Evolutionary conservation across 192 early-diverging fungal species (phyloP).

Genomic region (Podila epigama): DNA sequence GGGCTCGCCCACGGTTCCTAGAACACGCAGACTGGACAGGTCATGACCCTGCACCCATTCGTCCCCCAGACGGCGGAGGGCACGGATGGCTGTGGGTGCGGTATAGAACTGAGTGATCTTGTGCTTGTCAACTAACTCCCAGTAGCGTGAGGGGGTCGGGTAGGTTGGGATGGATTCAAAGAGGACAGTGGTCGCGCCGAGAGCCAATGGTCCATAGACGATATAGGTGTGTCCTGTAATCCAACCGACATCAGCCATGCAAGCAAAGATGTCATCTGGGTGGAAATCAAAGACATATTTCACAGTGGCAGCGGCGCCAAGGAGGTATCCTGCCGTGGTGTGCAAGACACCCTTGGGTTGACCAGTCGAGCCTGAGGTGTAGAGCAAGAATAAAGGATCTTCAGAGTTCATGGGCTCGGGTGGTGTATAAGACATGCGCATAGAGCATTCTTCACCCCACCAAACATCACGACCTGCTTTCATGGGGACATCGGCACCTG

Average conservation of each 20-base stretch:
- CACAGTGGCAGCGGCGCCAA: slow-evolving; percentile 82
- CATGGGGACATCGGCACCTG: slow-evolving; percentile 84
- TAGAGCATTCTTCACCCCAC: slow-evolving; percentile 91
- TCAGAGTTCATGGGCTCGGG: slow-evolving; percentile 83
- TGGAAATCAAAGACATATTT: slow-evolving; percentile 98
- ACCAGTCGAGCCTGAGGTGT: slow-evolving; percentile 92
- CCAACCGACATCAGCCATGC: slow-evolving; percentile 96
- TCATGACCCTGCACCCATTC: slow-evolving; percentile 78
- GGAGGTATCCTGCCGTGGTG: slow-evolving; percentile 91
- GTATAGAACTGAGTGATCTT: slow-evolving; percentile 98
- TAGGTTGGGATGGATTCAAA: slow-evolving; percentile 96
- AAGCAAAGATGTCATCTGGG: slow-evolving; percentile 86
- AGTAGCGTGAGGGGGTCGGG: slow-evolving; percentile 83
- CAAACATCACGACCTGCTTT: slow-evolving; percentile 82
- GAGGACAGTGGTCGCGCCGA: slow-evolving; percentile 89
- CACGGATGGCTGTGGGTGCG: slow-evolving; percentile 96
- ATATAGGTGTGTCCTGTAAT: slow-evolving; percentile 90
- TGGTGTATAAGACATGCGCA: slow-evolving; percentile 83
- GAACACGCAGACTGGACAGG: slow-evolving; percentile 84
- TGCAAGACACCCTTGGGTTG: slow-evolving; percentile 95
- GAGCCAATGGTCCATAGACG: slow-evolving; percentile 88
- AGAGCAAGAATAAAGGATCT: slow-evolving; percentile 95
- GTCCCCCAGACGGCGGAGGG: slow-evolving; percentile 87
- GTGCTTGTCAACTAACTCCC: slow-evolving; percentile 86
- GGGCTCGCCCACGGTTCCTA: slow-evolving; percentile 96